Conservation (phyloP, 345 rosid genomes). For the Toxicodendron radicans region DNA sequence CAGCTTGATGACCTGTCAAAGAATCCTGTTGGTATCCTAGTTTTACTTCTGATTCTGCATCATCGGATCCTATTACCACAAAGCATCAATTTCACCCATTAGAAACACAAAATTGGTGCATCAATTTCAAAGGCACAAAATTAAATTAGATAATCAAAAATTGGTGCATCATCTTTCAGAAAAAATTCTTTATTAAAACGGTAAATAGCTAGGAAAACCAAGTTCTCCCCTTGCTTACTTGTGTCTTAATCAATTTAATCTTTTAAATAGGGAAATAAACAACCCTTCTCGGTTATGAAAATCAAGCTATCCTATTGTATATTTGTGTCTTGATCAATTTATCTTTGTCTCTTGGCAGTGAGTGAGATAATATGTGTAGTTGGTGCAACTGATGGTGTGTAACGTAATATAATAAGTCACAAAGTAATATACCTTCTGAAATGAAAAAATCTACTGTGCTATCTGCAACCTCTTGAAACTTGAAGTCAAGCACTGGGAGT, state of each 20-base stretch:
- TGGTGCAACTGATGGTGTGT: not conserved
- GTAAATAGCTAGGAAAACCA: too few species aligned
- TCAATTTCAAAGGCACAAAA: not conserved
- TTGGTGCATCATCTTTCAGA: not conserved
- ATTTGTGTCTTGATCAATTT: not conserved
- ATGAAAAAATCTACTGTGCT: conserved; percentile 12
- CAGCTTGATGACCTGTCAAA: conserved; percentile 10
- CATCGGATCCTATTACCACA: not conserved
- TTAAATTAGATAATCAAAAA: not conserved
- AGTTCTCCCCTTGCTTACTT: too few species aligned
- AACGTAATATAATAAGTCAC: not conserved
- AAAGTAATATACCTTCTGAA: conserved; percentile 32
- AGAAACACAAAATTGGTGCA: not conserved
- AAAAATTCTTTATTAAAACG: not conserved
- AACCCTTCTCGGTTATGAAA: not conserved
- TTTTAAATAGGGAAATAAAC: not conserved
- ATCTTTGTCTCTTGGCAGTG: not conserved
- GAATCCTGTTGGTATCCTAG: conserved; percentile 9
- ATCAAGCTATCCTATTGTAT: not conserved
- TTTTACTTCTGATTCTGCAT: conserved; percentile 23
- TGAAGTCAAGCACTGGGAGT: conserved; percentile 8
- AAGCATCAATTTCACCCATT: not conserved
- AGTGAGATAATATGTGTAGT: not conserved
- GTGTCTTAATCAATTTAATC: too few species aligned
- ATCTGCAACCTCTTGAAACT: conserved; percentile 15